Base-by-base conservation (phyloP, 2,329 filamentous ascomycete species). In the Plenodomus biglobosus region DNA sequence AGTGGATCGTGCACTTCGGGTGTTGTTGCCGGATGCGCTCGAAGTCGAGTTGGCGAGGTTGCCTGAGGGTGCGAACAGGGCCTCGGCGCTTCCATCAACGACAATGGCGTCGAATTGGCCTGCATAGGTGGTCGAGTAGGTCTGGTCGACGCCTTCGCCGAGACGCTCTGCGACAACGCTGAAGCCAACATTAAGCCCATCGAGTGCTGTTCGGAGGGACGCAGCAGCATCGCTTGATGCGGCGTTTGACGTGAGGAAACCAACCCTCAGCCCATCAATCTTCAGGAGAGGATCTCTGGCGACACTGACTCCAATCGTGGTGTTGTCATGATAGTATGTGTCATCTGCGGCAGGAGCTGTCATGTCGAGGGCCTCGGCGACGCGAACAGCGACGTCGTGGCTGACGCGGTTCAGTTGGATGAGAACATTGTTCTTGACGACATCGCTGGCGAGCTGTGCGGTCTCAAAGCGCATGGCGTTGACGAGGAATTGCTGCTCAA, bases 401-500 rank as follows among this genome's bases (percentile, higher is more conserved):
- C 78, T 82, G 59, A 90, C 75, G 38, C 78, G 79, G 75, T 90
- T 90, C 10, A 90, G 78, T 64, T 90, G 86, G 15, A 74, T 73
- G 36, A 90, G 76, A 1, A 87, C 82, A 55, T 88, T 88, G 55
- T 80, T 70, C 70, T 84, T 84, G 15, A 90, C 82, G 1, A 77
- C 62, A 0, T 70, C 56, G 36, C 81, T 84, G 57, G 76, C 73
- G 27, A 90, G 59, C 13, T 86, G 79, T 18, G 82, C 78, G 0
- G 78, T 80, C 72, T 90, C 87, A 67, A 90, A 89, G 21, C 86
- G 84, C 45, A 90, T 83, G 0, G 85, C 86, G 66, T 90, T 86
- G 72, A 90, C 78, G 34, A 90, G 69, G 63, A 88, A 85, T 62
- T 90, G 86, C 66, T 88, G 81, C 71, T 90, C 86, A 0, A 78